A percentile compares a stretch with the other conserved stretches of the same genome.
phyloP scores from a whole-genome alignment of 176 grass and related monocot species.

The Puccinellia tenuiflora region DNA sequence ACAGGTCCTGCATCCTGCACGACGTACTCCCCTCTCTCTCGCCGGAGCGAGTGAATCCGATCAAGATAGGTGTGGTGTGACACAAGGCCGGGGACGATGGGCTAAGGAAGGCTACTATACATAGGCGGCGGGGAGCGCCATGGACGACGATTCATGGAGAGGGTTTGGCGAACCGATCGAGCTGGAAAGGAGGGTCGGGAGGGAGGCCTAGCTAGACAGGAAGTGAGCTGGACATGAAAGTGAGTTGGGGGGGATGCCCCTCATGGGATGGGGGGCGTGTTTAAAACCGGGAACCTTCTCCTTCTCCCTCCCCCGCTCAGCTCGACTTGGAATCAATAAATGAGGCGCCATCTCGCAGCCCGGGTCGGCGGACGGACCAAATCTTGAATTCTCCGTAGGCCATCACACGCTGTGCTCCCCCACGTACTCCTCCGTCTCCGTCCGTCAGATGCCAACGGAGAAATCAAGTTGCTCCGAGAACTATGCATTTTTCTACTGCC shows the following conservation, averaged over 20 bases:
- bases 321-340: constrained; percentile 31
- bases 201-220: neutral
- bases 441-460: neutral
- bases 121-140: constrained; percentile 30
- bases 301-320: no score
- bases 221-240: constrained; percentile 50
- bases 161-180: constrained; percentile 40
- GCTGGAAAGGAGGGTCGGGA: constrained; percentile 44
- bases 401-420: neutral
- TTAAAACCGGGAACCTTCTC: constrained; percentile 46
- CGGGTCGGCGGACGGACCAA: constrained; percentile 15
- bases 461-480: neutral
- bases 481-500: neutral
- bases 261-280: constrained; percentile 2
- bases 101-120: constrained; percentile 30
- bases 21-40: neutral
- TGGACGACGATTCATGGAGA: constrained; percentile 22
- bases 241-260: constrained; percentile 2
- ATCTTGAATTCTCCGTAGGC: constrained; percentile 29
- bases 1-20: constrained; percentile 65
- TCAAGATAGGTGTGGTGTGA: neutral
- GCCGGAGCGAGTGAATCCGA: neutral
- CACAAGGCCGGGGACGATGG: neutral
- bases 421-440: no score
- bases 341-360: constrained; percentile 27